Evolutionary conservation across 2,329 filamentous ascomycete species (phyloP), one percentile per base, ranked within the genome.

Genomic region (Colletotrichum acutatum): DNA sequence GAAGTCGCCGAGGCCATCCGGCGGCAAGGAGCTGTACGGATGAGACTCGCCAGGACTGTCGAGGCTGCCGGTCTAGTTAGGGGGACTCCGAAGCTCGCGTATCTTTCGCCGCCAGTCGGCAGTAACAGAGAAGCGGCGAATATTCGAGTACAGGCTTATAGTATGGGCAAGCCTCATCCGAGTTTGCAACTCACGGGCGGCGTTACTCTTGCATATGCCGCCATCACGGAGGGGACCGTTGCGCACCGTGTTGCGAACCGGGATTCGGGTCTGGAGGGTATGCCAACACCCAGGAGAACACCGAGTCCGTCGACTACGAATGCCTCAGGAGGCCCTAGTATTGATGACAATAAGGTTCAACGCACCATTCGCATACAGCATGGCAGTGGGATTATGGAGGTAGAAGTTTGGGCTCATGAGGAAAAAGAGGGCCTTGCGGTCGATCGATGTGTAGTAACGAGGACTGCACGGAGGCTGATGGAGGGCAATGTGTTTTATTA

Each of bases 11-110:
- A 92, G 75, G 79, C 80, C 0, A 89, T 92, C 59, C 84, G 91
- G 2, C 83, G 81, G 42, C 82, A 84, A 68, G 91, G 86, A 0
- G 88, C 89, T 0, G 85, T 89, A 0, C 83, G 82, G 9, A 92
- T 92, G 89, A 89, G 90, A 0, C 82, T 93, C 5, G 85, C 82
- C 0, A 22, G 83, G 1, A 77, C 79, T 5, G 80, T 83, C 0
- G 80, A 82, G 14, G 81, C 82, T 1, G 81, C 82, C 0, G 76
- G 76, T 2, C 66, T 74, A 2, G 76, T 77, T 1, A 76, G 80
- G 34, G 81, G 82, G 0, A 83, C 81, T 1, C 90, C 91, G 0
- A 91, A 92, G 78, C 87, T 91, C 19, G 87, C 88, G 6, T 78
- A 92, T 2, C 83, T 91, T 2, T 86, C 84, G 6, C 78, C 76